These are phyloP conservation scores for Leccinum subgranulosum DNA, from an alignment of 768 basidiomycete species.

Conservation along the genomic window DNA sequence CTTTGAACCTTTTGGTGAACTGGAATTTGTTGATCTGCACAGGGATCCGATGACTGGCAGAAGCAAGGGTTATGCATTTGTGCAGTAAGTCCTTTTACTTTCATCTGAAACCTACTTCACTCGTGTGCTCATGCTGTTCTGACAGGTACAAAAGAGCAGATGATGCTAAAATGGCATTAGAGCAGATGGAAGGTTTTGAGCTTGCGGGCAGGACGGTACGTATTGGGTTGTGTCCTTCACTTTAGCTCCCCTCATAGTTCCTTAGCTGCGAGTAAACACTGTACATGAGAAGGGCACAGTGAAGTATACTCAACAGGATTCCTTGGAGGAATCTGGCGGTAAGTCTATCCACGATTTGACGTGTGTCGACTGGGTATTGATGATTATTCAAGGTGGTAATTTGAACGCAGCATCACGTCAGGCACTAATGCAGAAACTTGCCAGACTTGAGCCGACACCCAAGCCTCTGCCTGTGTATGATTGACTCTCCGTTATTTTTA, in stretches of 20 bases:
- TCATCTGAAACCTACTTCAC: neutral
- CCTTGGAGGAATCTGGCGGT: slow-evolving; percentile 90
- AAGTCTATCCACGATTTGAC: slow-evolving; percentile 12
- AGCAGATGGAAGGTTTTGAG: slow-evolving; percentile 99
- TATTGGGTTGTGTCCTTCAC: slow-evolving; percentile 5
- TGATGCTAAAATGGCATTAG: slow-evolving; percentile 94
- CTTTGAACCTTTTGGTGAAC: slow-evolving; percentile 97
- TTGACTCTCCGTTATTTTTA: neutral
- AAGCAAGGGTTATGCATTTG: slow-evolving; percentile 97
- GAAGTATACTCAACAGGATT: slow-evolving; percentile 72
- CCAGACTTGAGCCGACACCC: slow-evolving; percentile 77
- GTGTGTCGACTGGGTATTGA: slow-evolving; percentile 7
- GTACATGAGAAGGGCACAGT: slow-evolving; percentile 87
- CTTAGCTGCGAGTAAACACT: slow-evolving; percentile 82
- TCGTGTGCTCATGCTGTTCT: slow-evolving; percentile 1
- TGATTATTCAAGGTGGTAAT: slow-evolving; percentile 72
- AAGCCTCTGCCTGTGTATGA: slow-evolving; percentile 63
- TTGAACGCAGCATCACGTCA: slow-evolving; percentile 97
- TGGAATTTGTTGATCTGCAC: slow-evolving; percentile 98
- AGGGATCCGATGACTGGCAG: slow-evolving; percentile 91
- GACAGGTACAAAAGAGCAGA: slow-evolving; percentile 82
- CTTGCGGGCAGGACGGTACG: slow-evolving; percentile 89
- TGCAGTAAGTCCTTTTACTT: slow-evolving; percentile 62
- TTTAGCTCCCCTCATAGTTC: slow-evolving; percentile 15
- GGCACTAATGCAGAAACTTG: slow-evolving; percentile 99